Evolutionary conservation across 257 asterid species (phyloP).

Genomic region (Nicotiana attenuata): DNA sequence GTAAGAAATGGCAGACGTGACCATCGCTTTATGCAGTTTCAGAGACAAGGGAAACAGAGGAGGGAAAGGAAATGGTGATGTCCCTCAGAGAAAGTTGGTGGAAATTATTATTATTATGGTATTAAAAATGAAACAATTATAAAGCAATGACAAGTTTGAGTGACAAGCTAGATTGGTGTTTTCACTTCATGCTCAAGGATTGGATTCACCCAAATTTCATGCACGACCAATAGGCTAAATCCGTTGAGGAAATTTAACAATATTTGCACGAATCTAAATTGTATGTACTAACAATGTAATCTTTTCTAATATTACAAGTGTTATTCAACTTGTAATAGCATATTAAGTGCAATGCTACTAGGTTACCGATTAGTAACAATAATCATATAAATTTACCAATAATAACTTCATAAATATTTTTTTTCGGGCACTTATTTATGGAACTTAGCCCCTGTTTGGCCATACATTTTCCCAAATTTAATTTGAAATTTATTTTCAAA

Average conservation of each 20-base stretch:
- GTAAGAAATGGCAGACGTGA: conserved; percentile 37
- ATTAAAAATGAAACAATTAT: conserved; percentile 12
- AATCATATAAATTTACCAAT: neutral
- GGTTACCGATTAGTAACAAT: neutral
- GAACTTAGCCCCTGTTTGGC: no score
- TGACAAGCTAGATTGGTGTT: no score
- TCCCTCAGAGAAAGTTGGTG: conserved; percentile 2
- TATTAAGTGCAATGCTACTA: neutral
- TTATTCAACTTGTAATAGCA: no score
- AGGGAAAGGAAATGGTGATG: conserved; percentile 18
- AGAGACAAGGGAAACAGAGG: conserved; percentile 15
- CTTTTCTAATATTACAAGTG: no score
- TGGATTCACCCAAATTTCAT: conserved; percentile 29
- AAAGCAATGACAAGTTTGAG: neutral
- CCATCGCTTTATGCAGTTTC: conserved; percentile 17
- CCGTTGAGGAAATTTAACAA: neutral
- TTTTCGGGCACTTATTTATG: no score
- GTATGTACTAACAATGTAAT: neutral
- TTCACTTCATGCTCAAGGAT: conserved; percentile 16
- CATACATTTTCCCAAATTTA: no score
- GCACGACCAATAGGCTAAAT: conserved; percentile 16
- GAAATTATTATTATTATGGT: conserved; percentile 13
- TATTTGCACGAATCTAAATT: neutral
- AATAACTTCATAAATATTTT: no score
- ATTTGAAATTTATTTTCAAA: no score